Evolutionary conservation across 768 basidiomycete genomes (phyloP).

Genomic region (Suillus subluteus): DNA sequence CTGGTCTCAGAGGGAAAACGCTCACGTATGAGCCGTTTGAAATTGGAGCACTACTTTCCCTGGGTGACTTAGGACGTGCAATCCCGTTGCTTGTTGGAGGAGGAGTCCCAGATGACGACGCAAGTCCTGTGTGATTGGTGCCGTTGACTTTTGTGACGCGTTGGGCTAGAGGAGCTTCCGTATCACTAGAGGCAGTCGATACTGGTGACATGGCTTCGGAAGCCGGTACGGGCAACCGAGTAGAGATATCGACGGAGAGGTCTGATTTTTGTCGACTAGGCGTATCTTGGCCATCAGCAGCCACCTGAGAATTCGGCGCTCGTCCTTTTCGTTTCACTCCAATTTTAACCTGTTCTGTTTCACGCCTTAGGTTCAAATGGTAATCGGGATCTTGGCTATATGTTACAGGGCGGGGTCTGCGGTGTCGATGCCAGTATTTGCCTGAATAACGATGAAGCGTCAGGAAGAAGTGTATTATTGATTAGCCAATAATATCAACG

Average conservation of each 20-base stretch:
- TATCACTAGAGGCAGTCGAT: constrained; percentile 72
- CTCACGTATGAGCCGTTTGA: constrained; percentile 32
- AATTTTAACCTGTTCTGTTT: constrained; percentile 58
- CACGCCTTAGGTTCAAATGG: constrained; percentile 60
- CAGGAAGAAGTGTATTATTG: constrained; percentile 12
- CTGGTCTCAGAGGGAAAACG: constrained; percentile 22
- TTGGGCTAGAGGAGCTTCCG: constrained; percentile 75
- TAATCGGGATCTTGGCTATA: constrained; percentile 78
- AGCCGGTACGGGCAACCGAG: constrained; percentile 33
- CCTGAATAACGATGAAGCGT: constrained; percentile 46
- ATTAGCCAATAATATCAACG: constrained; percentile 32
- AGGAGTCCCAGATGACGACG: constrained; percentile 20
- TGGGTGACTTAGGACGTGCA: constrained; percentile 23
- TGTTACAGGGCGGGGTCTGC: constrained; percentile 77
- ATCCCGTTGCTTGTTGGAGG: constrained; percentile 21
- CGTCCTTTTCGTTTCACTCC: constrained; percentile 54
- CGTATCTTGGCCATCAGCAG: constrained; percentile 52
- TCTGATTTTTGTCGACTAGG: constrained; percentile 47
- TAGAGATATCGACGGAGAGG: constrained; percentile 38
- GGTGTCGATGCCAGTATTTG: constrained; percentile 89
- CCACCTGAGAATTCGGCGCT: constrained; percentile 24
- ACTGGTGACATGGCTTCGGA: constrained; percentile 67
- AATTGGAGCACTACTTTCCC: constrained; percentile 16
- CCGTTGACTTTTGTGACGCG: constrained; percentile 62
- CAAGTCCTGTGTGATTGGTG: constrained; percentile 24